Conservation (phyloP, 106 monocot genomes). For the Dendrobium catenatum region DNA sequence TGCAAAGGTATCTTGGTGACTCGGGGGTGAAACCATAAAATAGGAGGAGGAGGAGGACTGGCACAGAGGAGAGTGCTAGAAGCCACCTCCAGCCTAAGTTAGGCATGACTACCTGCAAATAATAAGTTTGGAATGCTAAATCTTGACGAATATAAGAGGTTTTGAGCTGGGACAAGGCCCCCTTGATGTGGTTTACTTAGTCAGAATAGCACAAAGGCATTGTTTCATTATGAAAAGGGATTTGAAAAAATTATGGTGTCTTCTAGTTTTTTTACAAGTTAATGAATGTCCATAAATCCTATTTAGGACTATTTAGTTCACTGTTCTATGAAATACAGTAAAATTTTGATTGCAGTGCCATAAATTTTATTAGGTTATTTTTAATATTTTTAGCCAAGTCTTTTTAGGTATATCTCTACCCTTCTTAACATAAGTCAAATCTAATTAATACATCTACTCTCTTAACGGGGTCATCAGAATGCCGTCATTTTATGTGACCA, state of each 20-base stretch:
- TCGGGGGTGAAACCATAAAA: conserved; percentile 61
- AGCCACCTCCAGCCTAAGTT: conserved; percentile 81
- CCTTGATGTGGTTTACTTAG: neutral
- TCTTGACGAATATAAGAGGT: neutral
- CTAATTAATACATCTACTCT: too few relatives aligned
- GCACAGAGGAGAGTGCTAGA: conserved; percentile 55
- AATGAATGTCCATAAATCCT: too few relatives aligned
- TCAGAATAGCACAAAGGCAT: neutral
- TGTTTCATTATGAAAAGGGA: neutral
- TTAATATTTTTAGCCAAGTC: too few relatives aligned
- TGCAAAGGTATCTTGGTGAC: conserved; percentile 81
- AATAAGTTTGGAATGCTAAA: neutral
- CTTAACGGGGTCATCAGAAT: too few relatives aligned
- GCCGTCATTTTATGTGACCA: too few relatives aligned
- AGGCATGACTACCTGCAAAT: conserved; percentile 62
- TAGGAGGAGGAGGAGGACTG: conserved; percentile 58
- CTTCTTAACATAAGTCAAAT: too few relatives aligned
- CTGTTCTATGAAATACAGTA: too few relatives aligned
- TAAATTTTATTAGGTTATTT: too few relatives aligned
- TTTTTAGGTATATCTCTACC: too few relatives aligned
- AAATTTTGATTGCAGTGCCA: too few relatives aligned
- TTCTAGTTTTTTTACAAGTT: too few relatives aligned
- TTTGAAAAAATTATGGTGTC: neutral
- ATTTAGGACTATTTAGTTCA: too few relatives aligned
- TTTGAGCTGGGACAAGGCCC: neutral